These are phyloP conservation scores for Tardiomyces blankii DNA, from an alignment of 1,139 yeast species.

Conservation along the genomic window DNA sequence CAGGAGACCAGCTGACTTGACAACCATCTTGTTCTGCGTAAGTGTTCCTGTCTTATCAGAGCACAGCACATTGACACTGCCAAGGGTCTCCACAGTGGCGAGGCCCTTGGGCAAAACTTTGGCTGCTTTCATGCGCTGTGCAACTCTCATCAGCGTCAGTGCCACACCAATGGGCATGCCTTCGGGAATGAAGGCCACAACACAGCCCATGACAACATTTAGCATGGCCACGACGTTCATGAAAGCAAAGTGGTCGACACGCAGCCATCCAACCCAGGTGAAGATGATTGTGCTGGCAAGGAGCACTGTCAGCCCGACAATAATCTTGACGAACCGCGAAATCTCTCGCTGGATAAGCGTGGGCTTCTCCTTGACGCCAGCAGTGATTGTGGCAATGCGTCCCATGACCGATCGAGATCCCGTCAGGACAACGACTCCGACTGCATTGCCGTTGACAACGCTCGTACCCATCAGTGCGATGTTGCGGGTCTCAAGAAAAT, in stretches of 20 bases:
- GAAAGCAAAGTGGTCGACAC: conserved; percentile 33
- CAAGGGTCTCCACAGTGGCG: conserved; percentile 70
- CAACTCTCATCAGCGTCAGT: conserved; percentile 80
- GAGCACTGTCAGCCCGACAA: conserved; percentile 46
- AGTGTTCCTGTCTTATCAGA: conserved; percentile 79
- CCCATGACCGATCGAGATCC: conserved; percentile 72
- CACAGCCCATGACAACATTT: conserved; percentile 76
- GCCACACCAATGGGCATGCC: conserved; percentile 72
- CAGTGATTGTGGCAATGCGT: conserved; percentile 30
- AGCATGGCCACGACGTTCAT: conserved; percentile 67
- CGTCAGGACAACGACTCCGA: conserved; percentile 52
- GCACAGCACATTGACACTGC: conserved; percentile 72
- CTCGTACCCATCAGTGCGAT: conserved; percentile 63
- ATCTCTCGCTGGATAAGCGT: conserved; percentile 39
- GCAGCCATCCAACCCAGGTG: conserved; percentile 38
- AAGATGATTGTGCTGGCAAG: conserved; percentile 33
- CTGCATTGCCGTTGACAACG: conserved; percentile 69
- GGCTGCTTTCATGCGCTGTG: conserved; percentile 62
- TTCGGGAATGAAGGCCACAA: conserved; percentile 76
- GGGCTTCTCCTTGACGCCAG: conserved; percentile 29
- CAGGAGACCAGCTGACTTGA: conserved; percentile 22
- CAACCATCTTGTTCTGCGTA: conserved; percentile 73
- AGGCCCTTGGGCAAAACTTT: conserved; percentile 68
- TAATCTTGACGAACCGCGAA: conserved; percentile 42
- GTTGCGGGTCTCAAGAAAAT: conserved; percentile 35